Evolutionary conservation across 2,329 filamentous ascomycete species (phyloP).

Genomic region (Diaporthe vaccinii): DNA sequence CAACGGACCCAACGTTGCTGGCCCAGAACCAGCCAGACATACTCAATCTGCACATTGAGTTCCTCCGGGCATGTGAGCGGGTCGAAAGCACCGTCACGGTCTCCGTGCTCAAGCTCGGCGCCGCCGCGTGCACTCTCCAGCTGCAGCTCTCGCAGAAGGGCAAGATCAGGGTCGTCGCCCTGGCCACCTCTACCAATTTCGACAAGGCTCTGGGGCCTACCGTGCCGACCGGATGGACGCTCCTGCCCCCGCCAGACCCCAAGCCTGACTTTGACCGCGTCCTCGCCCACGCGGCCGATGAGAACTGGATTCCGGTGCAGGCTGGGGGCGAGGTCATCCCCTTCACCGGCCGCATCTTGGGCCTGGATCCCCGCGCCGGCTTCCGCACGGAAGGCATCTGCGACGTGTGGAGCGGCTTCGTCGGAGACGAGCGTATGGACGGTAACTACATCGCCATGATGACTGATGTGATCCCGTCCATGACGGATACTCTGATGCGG

Average conservation of each 20-base stretch:
- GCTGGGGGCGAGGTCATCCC: constrained; percentile 45
- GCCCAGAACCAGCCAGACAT: constrained; percentile 45
- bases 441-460: constrained; percentile 46
- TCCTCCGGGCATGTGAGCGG: constrained; percentile 45
- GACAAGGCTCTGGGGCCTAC: constrained; percentile 44
- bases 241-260: constrained; percentile 43
- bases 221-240: constrained; percentile 39
- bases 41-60: constrained; percentile 47
- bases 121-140: constrained; percentile 43
- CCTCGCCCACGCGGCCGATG: constrained; percentile 41
- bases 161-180: constrained; percentile 42
- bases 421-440: constrained; percentile 44
- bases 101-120: constrained; percentile 43
- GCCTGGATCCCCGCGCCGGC: constrained; percentile 44
- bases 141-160: constrained; percentile 43
- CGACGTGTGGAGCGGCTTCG: constrained; percentile 46
- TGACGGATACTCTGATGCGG: constrained; percentile 47
- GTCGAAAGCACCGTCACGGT: constrained; percentile 44
- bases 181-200: constrained; percentile 46
- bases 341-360: constrained; percentile 41
- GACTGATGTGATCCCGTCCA: constrained; percentile 47
- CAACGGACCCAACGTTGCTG: constrained; percentile 30
- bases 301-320: constrained; percentile 44
- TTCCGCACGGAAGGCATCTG: constrained; percentile 43
- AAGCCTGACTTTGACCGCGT: constrained; percentile 45